Evolutionary conservation across 805 yeast genomes (phyloP), one percentile per base, ranked within the genome.

Genomic region (Zygoascus tannicola): DNA sequence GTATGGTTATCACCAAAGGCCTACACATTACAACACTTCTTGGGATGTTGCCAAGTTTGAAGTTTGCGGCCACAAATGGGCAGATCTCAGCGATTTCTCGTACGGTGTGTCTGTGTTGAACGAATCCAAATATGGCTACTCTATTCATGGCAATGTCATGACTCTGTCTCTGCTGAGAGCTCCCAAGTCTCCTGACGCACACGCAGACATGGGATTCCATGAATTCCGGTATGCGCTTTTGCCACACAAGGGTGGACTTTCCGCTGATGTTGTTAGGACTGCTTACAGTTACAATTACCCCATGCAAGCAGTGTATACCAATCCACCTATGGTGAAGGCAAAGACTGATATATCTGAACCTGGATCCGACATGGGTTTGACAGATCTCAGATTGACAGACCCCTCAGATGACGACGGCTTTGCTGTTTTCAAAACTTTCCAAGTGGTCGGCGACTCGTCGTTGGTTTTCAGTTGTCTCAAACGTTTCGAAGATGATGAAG

Each of bases 31-130:
- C 67, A 92, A 90, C 60, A 90, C 98, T 0, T 69, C 85, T 0
- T 90, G 97, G 97, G 98, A 90, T 57, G 81, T 82, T 28, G 97
- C 97, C 46, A 88, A 87, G 61, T 90, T 90, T 62, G 98, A 90
- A 64, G 95, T 87, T 8, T 85, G 95, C 57, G 86, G 83, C 56
- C 98, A 92, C 63, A 85, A 85, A 58, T 90, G 85, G 65, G 90
- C 94, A 54, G 98, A 90, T 60, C 78, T 84, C 55, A 82, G 94
- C 21, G 97, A 86, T 56, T 76, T 69, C 61, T 76, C 74, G 49
- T 88, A 85, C 57, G 98, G 98, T 58, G 95, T 87, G 10, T 73
- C 94, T 0, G 65, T 90, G 15, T 59, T 90, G 56, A 90, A 88
- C 60, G 80, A 86, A 63, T 74, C 80, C 58, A 90, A 90, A 62